Conservation (phyloP, 202 grass and related monocot species). For the Elaeis oleifera region DNA sequence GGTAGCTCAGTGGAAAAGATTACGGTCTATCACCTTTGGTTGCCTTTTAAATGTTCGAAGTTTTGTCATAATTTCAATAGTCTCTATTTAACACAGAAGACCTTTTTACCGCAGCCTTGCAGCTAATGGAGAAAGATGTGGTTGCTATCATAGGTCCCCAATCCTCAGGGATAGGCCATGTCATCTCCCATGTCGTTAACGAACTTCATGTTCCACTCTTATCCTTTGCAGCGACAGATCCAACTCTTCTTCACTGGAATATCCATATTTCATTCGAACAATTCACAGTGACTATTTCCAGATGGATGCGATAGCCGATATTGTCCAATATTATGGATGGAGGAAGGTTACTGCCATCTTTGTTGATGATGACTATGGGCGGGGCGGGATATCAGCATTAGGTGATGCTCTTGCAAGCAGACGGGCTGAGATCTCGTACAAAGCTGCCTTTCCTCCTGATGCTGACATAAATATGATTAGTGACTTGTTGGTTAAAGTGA, state of each 20-base stretch:
- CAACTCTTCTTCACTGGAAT: conserved; percentile 70
- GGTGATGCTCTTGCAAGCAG: conserved; percentile 56
- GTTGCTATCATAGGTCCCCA: conserved; percentile 77
- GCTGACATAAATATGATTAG: conserved; percentile 36
- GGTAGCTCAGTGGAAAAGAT: too few relatives aligned
- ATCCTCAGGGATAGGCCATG: conserved; percentile 74
- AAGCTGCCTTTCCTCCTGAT: conserved; percentile 57
- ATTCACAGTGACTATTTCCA: conserved; percentile 74
- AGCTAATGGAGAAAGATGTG: conserved; percentile 69
- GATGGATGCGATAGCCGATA: conserved; percentile 75
- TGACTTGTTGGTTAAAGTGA: conserved; percentile 54
- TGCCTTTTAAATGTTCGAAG: not conserved
- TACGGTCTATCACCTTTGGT: not conserved
- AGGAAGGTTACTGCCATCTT: conserved; percentile 72
- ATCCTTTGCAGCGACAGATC: conserved; percentile 81
- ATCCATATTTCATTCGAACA: conserved; percentile 74
- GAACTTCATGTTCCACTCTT: conserved; percentile 76
- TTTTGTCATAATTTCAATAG: not conserved
- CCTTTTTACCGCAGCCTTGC: conserved; percentile 40
- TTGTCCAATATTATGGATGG: conserved; percentile 75
- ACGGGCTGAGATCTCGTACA: conserved; percentile 64
- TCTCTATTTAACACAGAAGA: conserved; percentile 7
- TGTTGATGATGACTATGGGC: conserved; percentile 82
- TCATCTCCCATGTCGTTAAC: conserved; percentile 67
- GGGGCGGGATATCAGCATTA: conserved; percentile 51